Percentiles rank a stretch among this genome's conserved stretches.
Conservation (phyloP, 2,329 filamentous ascomycete genomes). For the Aspergillus brunneoviolaceus region DNA sequence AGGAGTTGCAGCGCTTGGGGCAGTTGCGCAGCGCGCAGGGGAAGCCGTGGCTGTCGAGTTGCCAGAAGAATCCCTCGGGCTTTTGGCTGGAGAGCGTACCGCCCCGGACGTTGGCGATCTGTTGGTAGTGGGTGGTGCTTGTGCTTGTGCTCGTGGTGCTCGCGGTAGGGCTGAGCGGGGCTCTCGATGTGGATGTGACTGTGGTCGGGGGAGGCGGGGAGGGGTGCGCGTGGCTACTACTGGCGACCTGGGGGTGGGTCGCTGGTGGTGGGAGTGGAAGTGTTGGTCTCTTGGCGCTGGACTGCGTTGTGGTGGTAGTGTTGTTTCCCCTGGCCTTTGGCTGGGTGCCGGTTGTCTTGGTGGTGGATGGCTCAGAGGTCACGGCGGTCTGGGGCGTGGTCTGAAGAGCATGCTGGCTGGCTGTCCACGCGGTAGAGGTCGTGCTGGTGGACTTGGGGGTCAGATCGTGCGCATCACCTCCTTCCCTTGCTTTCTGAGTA, state of each 20-base stretch:
- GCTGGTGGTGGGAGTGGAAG: background rate
- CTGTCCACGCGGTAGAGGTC: slow-evolving; percentile 12
- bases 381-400: slow-evolving; percentile 13
- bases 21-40: slow-evolving; percentile 31
- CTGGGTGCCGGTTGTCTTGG: background rate
- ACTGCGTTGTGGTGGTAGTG: background rate
- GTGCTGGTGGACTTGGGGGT: slow-evolving; percentile 15
- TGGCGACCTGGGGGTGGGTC: background rate
- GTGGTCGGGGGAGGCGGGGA: background rate
- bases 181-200: background rate
- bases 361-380: slow-evolving; percentile 4
- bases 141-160: background rate
- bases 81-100: slow-evolving; percentile 11
- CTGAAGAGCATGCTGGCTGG: background rate
- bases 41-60: slow-evolving; percentile 55
- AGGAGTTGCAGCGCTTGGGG: slow-evolving; percentile 30
- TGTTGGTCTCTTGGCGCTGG: background rate
- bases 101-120: background rate
- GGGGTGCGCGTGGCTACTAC: slow-evolving; percentile 4
- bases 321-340: background rate
- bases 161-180: no score
- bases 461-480: background rate
- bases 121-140: slow-evolving; percentile 17
- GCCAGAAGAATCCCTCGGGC: slow-evolving; percentile 25
- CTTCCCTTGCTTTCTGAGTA: background rate